phyloP scores from a whole-genome alignment of 495 filamentous ascomycete genomes.

The Cladorrhinum samala region DNA sequence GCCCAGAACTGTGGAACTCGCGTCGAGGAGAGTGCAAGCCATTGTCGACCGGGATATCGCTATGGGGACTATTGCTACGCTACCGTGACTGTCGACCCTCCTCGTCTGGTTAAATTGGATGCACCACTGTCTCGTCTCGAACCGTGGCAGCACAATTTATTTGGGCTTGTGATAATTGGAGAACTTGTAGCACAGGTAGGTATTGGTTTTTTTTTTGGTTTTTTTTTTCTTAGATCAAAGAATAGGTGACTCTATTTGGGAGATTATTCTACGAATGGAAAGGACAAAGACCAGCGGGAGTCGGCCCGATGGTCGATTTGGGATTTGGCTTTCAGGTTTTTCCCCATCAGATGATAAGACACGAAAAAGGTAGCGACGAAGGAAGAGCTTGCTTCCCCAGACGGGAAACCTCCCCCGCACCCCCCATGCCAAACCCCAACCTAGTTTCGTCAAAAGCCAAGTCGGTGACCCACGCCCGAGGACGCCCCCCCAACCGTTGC shows the following conservation, averaged over 20 bases:
- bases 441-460: not conserved
- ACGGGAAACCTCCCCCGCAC: not conserved
- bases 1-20: not conserved
- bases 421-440: not conserved
- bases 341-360: too few species aligned
- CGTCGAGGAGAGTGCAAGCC: not conserved
- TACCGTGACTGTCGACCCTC: not conserved
- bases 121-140: not conserved
- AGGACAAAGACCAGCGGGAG: too few species aligned
- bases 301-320: too few species aligned
- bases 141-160: not conserved
- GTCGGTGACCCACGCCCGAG: not conserved
- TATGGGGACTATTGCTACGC: not conserved
- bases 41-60: not conserved
- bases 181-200: not conserved
- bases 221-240: not conserved
- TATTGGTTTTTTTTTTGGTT: not conserved
- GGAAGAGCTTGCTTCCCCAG: not conserved
- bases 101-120: constrained; percentile 4
- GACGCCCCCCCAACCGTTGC: not conserved
- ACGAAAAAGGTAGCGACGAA: too few species aligned
- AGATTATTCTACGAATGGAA: too few species aligned
- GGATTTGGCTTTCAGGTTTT: too few species aligned
- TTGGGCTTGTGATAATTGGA: constrained; percentile 1
- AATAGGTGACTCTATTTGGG: not conserved